A percentile compares a stretch with the other conserved stretches of the same genome.
Evolutionary conservation across 106 monocot species (phyloP).

Genomic region (Allium sativum): DNA sequence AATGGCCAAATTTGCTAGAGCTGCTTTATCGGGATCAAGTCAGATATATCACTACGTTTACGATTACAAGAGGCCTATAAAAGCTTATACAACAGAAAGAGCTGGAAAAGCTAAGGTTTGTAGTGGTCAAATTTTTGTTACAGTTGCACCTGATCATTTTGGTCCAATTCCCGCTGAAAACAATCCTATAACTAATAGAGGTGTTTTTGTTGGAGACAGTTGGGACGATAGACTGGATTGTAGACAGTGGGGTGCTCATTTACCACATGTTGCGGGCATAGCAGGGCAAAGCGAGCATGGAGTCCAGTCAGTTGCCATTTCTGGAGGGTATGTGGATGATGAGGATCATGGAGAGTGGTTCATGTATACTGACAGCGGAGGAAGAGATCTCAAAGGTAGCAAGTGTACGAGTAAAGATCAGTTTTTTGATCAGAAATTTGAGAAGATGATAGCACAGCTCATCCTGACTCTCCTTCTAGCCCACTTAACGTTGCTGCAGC

Average conservation of each 20-base stretch:
- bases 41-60: slow-evolving; percentile 48
- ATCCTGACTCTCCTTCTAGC: too few relatives aligned
- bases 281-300: slow-evolving; percentile 88
- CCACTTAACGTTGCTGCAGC: too few relatives aligned
- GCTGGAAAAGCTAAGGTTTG: slow-evolving; percentile 94
- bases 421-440: slow-evolving; percentile 53
- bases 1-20: too few relatives aligned
- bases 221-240: slow-evolving; percentile 94
- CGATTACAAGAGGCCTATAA: slow-evolving; percentile 76
- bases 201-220: slow-evolving; percentile 70
- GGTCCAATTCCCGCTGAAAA: slow-evolving; percentile 87
- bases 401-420: slow-evolving; percentile 64
- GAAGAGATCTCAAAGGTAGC: slow-evolving; percentile 59
- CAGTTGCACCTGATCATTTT: slow-evolving; percentile 83
- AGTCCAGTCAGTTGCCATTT: slow-evolving; percentile 87
- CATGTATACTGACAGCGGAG: slow-evolving; percentile 90
- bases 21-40: too few relatives aligned
- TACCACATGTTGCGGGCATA: slow-evolving; percentile 99
- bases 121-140: slow-evolving; percentile 92
- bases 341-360: slow-evolving; percentile 99
- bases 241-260: slow-evolving; percentile 92
- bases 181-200: slow-evolving; percentile 70
- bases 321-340: slow-evolving; percentile 94
- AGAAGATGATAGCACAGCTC: too few relatives aligned
- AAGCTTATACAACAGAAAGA: slow-evolving; percentile 84